Conservation (phyloP, 2,329 filamentous ascomycete species). For the Zymoseptoria pseudotritici region DNA sequence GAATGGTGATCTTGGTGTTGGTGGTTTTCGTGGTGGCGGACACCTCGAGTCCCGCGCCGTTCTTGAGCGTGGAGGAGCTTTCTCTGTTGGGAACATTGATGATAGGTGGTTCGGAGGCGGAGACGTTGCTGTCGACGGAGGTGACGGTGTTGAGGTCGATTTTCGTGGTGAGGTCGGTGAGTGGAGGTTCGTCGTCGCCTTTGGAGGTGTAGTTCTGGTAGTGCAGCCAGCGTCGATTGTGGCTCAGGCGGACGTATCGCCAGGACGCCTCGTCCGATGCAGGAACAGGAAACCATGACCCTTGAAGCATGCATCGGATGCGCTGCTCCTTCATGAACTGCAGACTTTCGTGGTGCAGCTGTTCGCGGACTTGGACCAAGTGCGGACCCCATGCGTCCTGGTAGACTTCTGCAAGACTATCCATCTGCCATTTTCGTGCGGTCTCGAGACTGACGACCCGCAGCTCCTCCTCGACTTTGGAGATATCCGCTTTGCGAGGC, state of each 20-base stretch:
- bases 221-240: constrained; percentile 84
- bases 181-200: constrained; percentile 53
- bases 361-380: constrained; percentile 79
- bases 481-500: constrained; percentile 70
- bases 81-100: constrained; percentile 36
- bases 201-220: constrained; percentile 74
- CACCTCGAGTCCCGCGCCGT: constrained; percentile 7
- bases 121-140: constrained; percentile 89
- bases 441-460: constrained; percentile 71
- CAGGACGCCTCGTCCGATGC: constrained; percentile 40
- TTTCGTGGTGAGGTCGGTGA: constrained; percentile 70
- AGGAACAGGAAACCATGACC: constrained; percentile 74
- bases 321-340: constrained; percentile 97
- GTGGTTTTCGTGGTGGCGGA: constrained; percentile 24
- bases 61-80: constrained; percentile 20
- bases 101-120: constrained; percentile 51
- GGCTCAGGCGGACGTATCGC: constrained; percentile 81
- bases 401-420: constrained; percentile 80
- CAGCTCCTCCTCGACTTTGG: constrained; percentile 84
- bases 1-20: constrained; percentile 85
- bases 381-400: constrained; percentile 93
- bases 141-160: constrained; percentile 82
- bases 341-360: constrained; percentile 81
- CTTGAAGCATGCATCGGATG: constrained; percentile 78
- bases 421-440: constrained; percentile 85